A percentile compares a stretch with the other conserved stretches of the same genome.
Evolutionary conservation across 176 grass and related monocot genomes (phyloP).

Genomic region (Musa schizocarpa): DNA sequence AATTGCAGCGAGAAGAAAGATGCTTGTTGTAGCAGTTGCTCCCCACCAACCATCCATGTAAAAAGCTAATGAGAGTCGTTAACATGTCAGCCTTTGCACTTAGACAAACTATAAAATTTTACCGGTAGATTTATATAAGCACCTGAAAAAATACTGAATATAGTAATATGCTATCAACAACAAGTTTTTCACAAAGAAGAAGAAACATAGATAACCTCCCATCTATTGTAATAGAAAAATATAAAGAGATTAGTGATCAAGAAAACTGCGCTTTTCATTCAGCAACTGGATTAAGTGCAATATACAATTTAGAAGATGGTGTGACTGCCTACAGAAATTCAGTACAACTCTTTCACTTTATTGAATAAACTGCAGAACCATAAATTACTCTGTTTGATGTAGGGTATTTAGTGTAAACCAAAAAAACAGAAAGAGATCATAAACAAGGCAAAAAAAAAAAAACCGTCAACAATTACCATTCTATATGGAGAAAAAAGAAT

Average conservation of each 20-base stretch:
- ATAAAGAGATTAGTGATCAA: not conserved
- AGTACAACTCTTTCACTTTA: not conserved
- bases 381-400: not conserved
- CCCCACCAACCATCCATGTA: conserved; percentile 74
- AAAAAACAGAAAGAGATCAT: not conserved
- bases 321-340: not conserved
- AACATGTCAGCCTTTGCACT: not conserved
- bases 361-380: not conserved
- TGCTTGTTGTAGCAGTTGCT: conserved; percentile 80
- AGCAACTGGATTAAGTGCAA: too few relatives aligned
- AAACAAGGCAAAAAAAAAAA: not conserved
- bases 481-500: not conserved
- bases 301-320: not conserved
- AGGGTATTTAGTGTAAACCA: not conserved
- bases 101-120: not conserved
- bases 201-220: not conserved
- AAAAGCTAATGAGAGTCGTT: conserved; percentile 47
- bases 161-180: not conserved
- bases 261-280: too few relatives aligned
- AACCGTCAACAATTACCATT: not conserved
- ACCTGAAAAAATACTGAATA: not conserved
- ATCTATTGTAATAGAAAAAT: not conserved
- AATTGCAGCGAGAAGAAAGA: conserved; percentile 82
- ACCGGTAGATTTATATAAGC: not conserved
- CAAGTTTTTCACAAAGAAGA: not conserved